Base-by-base conservation (phyloP, 225 moss, liverwort and hornwort species). In the Polytrichum commune region DNA sequence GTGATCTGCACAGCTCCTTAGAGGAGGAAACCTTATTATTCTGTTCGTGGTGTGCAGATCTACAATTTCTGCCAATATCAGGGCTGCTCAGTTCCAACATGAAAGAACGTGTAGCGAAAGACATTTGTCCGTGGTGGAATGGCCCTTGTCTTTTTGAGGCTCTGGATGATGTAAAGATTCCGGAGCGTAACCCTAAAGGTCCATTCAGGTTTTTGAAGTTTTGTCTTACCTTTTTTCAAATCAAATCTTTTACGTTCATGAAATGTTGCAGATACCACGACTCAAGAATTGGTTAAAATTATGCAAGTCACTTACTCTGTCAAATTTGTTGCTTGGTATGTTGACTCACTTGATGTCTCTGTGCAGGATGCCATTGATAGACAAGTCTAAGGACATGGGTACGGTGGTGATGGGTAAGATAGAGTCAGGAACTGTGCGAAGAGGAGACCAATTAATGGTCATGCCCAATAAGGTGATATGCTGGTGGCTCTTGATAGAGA, bases 381-480 rank as follows among this genome's bases (percentile, higher is more conserved):
- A 88, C 68, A 85, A 78, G 75, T 88, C 77, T 35, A 88, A 82
- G 67, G 88, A 88, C 63, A 88, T 88, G 88, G 88, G 88, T 53
- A 88, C 88, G 1, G 85, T 88, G 27, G 85, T 88, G 8, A 88
- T 88, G 88, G 88, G 88, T 25, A 88, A 88, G 71, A 85, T 88
- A 71, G 88, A 88, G 69, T 88, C 88, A 13, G 88, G 88, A 62
- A 88, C 85, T 35, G 85, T 88, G 19, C 82, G 85, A 61, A 71
- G 88, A 76, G 88, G 88, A 56, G 88, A 85, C 75, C 82, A 69
- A 55, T 75, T 88, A 57, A 19, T 88, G 54, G 71, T 88, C 5
- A 88, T 88, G 88, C 88, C 88, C 1, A 88, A 88, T 55, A 88
- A 88, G 88, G 86, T 86, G 19, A 4, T 38, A 22, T 64, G 5